Conservation (phyloP, 1,139 yeast species). For the Kurtzmaniella quercitrusa region DNA sequence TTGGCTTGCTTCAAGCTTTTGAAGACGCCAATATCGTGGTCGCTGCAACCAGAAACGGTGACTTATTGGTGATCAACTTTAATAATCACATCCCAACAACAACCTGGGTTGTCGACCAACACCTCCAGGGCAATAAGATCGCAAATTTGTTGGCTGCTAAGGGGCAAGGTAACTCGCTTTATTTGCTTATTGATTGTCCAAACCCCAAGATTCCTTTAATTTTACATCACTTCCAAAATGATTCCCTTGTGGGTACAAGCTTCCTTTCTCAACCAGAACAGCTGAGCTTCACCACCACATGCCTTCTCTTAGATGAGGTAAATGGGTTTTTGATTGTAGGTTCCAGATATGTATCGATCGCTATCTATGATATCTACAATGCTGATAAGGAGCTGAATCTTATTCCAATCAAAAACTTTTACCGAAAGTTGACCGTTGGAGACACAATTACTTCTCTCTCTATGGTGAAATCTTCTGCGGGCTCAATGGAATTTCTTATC, state of each 20-base stretch:
- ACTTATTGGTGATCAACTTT: constrained; percentile 43
- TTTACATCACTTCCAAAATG: constrained; percentile 31
- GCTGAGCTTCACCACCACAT: constrained; percentile 56
- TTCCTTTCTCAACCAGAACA: constrained; percentile 33
- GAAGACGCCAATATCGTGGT: constrained; percentile 33
- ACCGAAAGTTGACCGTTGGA: constrained; percentile 60
- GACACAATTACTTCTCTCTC: constrained; percentile 67
- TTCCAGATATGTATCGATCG: constrained; percentile 66
- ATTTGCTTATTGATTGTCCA: constrained; percentile 59
- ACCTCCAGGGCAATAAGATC: constrained; percentile 36
- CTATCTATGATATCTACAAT: constrained; percentile 43
- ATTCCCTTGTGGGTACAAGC: constrained; percentile 10
- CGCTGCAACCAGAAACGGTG: constrained; percentile 53
- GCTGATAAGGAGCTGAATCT: constrained; percentile 9
- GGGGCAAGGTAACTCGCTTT: constrained; percentile 16
- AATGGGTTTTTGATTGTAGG: constrained; percentile 54
- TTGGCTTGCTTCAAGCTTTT: constrained; percentile 50
- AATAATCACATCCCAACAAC: constrained; percentile 5
- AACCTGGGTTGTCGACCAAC: constrained; percentile 21
- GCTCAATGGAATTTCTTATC: constrained; percentile 26
- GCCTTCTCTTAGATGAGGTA: constrained; percentile 38
- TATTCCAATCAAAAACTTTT: constrained; percentile 24
- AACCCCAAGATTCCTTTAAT: constrained; percentile 56
- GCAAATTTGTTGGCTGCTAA: constrained; percentile 46
- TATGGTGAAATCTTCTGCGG: constrained; percentile 21